Percentiles rank a stretch among this genome's conserved stretches.
Evolutionary conservation across 2,329 filamentous ascomycete genomes (phyloP).

Genomic region (Aspergillus costaricaensis): DNA sequence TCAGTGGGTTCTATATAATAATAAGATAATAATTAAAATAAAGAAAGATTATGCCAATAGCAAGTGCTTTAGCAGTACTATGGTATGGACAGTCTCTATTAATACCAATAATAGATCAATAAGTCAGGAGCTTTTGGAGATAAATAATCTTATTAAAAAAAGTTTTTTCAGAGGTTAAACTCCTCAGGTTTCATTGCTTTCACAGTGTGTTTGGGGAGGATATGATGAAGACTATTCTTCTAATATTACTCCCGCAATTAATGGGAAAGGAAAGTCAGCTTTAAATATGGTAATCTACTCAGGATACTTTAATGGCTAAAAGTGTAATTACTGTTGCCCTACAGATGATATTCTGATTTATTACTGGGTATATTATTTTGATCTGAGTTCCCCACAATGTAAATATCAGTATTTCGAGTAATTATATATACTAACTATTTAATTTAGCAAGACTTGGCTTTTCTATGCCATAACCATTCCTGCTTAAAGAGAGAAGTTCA

Average conservation of each 20-base stretch:
- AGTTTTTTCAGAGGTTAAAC: neutral
- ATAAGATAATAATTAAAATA: constrained; percentile 13
- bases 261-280: neutral
- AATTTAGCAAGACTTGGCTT: neutral
- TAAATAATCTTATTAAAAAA: neutral
- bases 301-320: neutral
- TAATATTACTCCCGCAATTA: neutral
- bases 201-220: neutral
- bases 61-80: constrained; percentile 15
- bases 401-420: too few relatives aligned
- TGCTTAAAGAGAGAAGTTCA: neutral
- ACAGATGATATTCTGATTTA: neutral
- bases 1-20: constrained; percentile 17
- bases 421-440: neutral
- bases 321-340: neutral
- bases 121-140: neutral
- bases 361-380: neutral
- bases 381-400: neutral
- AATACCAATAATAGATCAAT: neutral
- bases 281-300: neutral
- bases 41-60: constrained; percentile 17
- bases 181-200: neutral
- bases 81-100: constrained; percentile 15
- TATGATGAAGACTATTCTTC: neutral
- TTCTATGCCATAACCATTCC: neutral